These are phyloP conservation scores for Talaromyces sp. DNA, from an alignment of 2,329 filamentous ascomycete species.

Conservation along the genomic window DNA sequence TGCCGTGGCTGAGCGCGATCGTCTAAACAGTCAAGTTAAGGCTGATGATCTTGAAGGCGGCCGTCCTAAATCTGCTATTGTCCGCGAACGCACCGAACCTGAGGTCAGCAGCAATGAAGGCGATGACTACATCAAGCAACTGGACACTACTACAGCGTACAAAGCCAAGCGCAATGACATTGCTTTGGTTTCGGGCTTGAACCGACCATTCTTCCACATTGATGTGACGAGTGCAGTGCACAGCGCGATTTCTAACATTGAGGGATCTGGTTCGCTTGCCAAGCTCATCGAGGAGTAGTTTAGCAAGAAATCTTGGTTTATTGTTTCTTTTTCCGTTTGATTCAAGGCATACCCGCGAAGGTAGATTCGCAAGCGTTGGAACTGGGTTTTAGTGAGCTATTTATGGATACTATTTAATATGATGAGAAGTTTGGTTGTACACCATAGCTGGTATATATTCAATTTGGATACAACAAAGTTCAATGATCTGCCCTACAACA, in stretches of 20 bases:
- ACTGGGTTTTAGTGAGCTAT: background rate
- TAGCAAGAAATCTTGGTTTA: background rate
- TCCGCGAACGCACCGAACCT: constrained; percentile 30
- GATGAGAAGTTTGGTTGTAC: background rate
- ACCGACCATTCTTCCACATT: constrained; percentile 88
- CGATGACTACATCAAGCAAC: constrained; percentile 43
- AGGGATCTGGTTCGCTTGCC: background rate
- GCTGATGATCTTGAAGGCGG: constrained; percentile 33
- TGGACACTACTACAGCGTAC: constrained; percentile 50
- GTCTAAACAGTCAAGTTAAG: constrained; percentile 34
- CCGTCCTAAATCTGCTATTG: constrained; percentile 30
- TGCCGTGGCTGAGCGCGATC: constrained; percentile 64
- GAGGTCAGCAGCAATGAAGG: constrained; percentile 29
- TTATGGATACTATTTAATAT: background rate
- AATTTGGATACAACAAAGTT: background rate
- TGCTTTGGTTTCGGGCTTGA: constrained; percentile 77
- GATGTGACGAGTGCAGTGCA: constrained; percentile 87
- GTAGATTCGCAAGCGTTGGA: constrained; percentile 15
- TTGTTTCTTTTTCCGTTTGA: background rate
- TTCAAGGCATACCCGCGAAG: constrained; percentile 18
- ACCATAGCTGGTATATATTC: background rate
- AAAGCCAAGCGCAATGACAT: constrained; percentile 35
- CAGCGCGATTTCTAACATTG: constrained; percentile 72
- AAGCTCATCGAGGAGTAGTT: constrained; percentile 12
- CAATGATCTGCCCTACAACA: too few species aligned